Evolutionary conservation across 805 yeast species (phyloP).

Genomic region (Cyberlindnera maclurae): DNA sequence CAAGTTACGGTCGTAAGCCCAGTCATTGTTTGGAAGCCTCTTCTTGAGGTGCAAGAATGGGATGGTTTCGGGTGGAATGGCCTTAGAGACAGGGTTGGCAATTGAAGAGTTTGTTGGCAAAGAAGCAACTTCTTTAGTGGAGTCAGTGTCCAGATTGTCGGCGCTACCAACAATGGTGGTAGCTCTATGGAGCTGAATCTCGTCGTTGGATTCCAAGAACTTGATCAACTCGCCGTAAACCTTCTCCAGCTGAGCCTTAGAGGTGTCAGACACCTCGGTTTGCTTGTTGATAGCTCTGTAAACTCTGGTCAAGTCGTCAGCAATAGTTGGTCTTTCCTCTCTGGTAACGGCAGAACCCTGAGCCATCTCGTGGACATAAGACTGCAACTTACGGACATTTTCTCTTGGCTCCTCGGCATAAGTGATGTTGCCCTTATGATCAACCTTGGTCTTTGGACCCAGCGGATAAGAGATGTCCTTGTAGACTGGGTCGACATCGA

Average conservation of each 20-base stretch:
- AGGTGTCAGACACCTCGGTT: slow-evolving; percentile 50
- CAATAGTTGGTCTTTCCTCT: slow-evolving; percentile 62
- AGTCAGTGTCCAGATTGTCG: slow-evolving; percentile 40
- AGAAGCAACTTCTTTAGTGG: slow-evolving; percentile 81
- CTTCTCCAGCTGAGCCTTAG: slow-evolving; percentile 64
- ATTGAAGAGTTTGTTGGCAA: slow-evolving; percentile 65
- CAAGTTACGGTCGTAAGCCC: slow-evolving; percentile 78
- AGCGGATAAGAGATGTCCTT: slow-evolving; percentile 93
- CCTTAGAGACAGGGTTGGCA: slow-evolving; percentile 64
- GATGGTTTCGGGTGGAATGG: slow-evolving; percentile 74
- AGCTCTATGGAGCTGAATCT: slow-evolving; percentile 60
- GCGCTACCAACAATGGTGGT: slow-evolving; percentile 47
- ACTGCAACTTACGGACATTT: slow-evolving; percentile 88
- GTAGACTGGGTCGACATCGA: slow-evolving; percentile 78
- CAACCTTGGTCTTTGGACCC: slow-evolving; percentile 88
- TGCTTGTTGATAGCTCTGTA: slow-evolving; percentile 77
- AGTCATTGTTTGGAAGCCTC: slow-evolving; percentile 61
- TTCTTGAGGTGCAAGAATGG: slow-evolving; percentile 92
- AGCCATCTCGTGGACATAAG: slow-evolving; percentile 94
- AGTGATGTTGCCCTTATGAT: slow-evolving; percentile 77
- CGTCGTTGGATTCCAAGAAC: slow-evolving; percentile 62
- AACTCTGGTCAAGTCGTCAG: slow-evolving; percentile 77
- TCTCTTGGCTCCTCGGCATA: slow-evolving; percentile 85
- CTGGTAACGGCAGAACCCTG: slow-evolving; percentile 81
- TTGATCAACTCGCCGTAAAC: slow-evolving; percentile 64